These are phyloP conservation scores for Leonotis leonurus DNA, from an alignment of 257 asterid genomes.

Conservation along the genomic window DNA sequence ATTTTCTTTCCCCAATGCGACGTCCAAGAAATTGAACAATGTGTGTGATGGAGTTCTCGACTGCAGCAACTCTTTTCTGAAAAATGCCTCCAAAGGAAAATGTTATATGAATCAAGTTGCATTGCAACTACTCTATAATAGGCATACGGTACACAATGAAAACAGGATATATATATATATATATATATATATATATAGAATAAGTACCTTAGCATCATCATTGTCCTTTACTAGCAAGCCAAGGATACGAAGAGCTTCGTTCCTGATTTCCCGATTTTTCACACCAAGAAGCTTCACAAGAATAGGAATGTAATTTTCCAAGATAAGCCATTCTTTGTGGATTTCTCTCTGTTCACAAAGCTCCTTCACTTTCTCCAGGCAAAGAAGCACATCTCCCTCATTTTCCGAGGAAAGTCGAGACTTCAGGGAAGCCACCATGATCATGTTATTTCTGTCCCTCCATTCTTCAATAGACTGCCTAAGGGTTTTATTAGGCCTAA, in stretches of 20 bases:
- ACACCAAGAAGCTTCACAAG: constrained; percentile 38
- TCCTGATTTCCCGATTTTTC: constrained; percentile 45
- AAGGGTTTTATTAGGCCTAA: constrained; percentile 60
- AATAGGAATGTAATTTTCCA: constrained; percentile 52
- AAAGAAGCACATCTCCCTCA: constrained; percentile 38
- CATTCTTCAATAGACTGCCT: constrained; percentile 72
- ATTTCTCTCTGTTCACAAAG: constrained; percentile 53
- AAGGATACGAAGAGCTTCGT: constrained; percentile 41
- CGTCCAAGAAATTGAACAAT: constrained; percentile 62
- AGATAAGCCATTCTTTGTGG: constrained; percentile 53
- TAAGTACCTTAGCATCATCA: constrained; percentile 50
- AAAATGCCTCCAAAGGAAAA: constrained; percentile 16
- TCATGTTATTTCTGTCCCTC: constrained; percentile 64
- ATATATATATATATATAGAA: too few species aligned
- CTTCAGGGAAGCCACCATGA: constrained; percentile 40
- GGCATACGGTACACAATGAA: too few species aligned
- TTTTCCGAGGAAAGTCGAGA: constrained; percentile 27
- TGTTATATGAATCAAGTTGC: too few species aligned
- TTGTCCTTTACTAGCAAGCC: constrained; percentile 47
- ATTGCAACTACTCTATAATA: too few species aligned
- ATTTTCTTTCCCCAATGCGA: constrained; percentile 42
- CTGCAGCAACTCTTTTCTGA: constrained; percentile 48
- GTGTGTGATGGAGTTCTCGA: constrained; percentile 34
- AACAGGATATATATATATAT: too few species aligned
- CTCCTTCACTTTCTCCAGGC: constrained; percentile 36